These are phyloP conservation scores for Echinochloa phyllopogon DNA, from an alignment of 176 grass and related monocot genomes.

Conservation along the genomic window DNA sequence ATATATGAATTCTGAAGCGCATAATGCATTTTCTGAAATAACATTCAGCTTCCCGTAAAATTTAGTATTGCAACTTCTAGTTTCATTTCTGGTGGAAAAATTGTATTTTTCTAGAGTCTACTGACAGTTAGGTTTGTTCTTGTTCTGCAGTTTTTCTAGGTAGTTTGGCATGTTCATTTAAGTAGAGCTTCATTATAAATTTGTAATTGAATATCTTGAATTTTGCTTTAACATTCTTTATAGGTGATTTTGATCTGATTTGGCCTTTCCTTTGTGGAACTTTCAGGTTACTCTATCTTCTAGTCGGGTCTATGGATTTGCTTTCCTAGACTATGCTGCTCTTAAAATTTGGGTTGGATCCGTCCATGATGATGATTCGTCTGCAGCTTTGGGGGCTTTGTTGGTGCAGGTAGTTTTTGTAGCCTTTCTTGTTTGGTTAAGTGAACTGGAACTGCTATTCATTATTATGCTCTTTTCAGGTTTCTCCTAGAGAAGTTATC, in stretches of 20 bases:
- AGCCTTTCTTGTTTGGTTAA: conserved; percentile 28
- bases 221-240: conserved; percentile 34
- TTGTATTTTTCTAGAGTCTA: conserved; percentile 7
- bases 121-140: background rate
- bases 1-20: conserved; percentile 2
- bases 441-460: conserved; percentile 24
- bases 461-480: conserved; percentile 62
- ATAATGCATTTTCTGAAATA: conserved; percentile 24
- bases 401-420: conserved; percentile 79
- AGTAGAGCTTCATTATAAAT: conserved; percentile 4
- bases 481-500: conserved; percentile 88
- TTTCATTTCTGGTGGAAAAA: conserved; percentile 7
- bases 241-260: conserved; percentile 26
- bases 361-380: conserved; percentile 73
- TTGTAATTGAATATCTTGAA: conserved; percentile 18
- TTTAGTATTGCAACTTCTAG: conserved; percentile 15
- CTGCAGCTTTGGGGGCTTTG: conserved; percentile 86
- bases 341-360: conserved; percentile 96
- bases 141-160: conserved; percentile 9
- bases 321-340: conserved; percentile 86
- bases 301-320: conserved; percentile 82
- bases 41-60: background rate
- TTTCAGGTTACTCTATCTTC: conserved; percentile 46
- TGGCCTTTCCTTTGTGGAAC: conserved; percentile 15
- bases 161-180: background rate